These are phyloP conservation scores for Bassia scoparia DNA, from an alignment of 148 eudicot genomes.

Conservation along the genomic window DNA sequence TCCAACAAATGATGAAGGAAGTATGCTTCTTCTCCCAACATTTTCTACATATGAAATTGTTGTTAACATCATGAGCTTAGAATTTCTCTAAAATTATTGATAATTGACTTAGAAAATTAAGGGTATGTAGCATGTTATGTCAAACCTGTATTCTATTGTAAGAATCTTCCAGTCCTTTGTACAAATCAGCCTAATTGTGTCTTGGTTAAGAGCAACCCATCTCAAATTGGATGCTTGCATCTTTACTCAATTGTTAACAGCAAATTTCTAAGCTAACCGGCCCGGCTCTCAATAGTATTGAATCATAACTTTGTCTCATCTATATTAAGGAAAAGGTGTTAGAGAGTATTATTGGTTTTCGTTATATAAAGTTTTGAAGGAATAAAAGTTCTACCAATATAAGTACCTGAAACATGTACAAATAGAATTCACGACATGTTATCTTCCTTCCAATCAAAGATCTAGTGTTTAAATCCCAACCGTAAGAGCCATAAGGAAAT, in stretches of 20 bases:
- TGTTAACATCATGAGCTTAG: neutral
- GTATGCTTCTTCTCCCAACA: neutral
- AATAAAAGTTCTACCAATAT: neutral
- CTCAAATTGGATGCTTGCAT: neutral
- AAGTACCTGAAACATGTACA: neutral
- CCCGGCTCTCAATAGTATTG: neutral
- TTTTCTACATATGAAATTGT: neutral
- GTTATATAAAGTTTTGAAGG: too few species aligned
- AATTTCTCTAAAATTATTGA: too few species aligned
- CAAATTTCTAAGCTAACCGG: neutral
- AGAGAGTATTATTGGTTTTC: too few species aligned
- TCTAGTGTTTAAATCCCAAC: slow-evolving; percentile 2
- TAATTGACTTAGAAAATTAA: too few species aligned
- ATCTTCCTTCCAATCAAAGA: neutral
- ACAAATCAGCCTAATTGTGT: neutral
- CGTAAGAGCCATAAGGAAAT: slow-evolving; percentile 3
- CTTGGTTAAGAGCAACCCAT: neutral
- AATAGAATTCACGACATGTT: neutral
- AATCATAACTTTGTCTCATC: neutral
- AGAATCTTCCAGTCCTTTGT: neutral
- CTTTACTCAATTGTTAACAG: neutral
- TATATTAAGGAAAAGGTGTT: neutral
- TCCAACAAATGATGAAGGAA: neutral
- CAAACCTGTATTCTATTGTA: neutral
- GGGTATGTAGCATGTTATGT: neutral